phyloP scores from a whole-genome alignment of 257 asterid genomes.

The Prunella vulgaris region DNA sequence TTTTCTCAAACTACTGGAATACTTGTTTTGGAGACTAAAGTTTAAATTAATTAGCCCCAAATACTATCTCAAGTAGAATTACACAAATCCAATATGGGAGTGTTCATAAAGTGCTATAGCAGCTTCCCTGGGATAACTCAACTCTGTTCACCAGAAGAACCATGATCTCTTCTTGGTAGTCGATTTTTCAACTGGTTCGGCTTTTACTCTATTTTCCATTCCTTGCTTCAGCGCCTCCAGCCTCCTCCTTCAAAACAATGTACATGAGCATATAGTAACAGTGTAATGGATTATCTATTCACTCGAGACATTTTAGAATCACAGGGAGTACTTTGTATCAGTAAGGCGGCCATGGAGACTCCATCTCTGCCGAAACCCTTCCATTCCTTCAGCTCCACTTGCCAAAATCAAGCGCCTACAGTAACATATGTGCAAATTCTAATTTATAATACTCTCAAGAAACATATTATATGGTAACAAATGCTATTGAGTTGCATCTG shows the following conservation, averaged over 20 bases:
- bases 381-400: conserved; percentile 89
- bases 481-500: not conserved
- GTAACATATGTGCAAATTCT: not conserved
- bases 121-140: not conserved
- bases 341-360: conserved; percentile 82
- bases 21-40: not conserved
- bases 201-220: conserved; percentile 55
- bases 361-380: conserved; percentile 93
- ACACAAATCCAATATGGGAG: not conserved
- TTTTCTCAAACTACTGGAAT: too few relatives aligned
- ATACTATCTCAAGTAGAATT: not conserved
- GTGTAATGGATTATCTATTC: not conserved
- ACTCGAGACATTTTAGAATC: conserved; percentile 4
- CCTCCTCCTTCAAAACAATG: conserved; percentile 43
- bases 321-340: conserved; percentile 62
- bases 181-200: conserved; percentile 29
- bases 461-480: not conserved
- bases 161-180: conserved; percentile 48
- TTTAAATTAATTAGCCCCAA: not conserved
- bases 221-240: conserved; percentile 76
- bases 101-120: not conserved
- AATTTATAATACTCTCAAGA: not conserved
- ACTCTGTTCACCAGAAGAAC: conserved; percentile 62
- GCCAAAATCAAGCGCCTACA: conserved; percentile 83
- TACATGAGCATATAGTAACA: not conserved